Evolutionary conservation across 2,329 filamentous ascomycete species (phyloP), one percentile per base, ranked within the genome.

Genomic region (Bipolaris cookei): DNA sequence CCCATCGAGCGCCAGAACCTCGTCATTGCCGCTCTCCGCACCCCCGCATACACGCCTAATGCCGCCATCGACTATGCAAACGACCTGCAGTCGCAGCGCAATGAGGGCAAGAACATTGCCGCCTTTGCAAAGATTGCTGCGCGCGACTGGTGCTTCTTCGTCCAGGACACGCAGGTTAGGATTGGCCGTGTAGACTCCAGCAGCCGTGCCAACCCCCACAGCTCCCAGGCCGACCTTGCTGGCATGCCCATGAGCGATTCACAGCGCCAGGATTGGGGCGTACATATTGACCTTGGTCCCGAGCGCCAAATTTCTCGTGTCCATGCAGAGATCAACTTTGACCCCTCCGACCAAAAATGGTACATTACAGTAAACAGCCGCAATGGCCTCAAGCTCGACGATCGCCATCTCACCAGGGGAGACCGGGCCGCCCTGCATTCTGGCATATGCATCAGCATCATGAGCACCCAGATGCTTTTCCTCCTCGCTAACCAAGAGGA

Each of bases 391-490:
- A 91, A 91, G 69, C 82, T 98, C 20, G 91, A 99, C 74, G 91
- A 91, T 59, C 79, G 80, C 48, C 81, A 85, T 18, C 79, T 96
- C 54, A 90, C 90, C 69, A 83, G 88, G 49, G 89, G 89, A 11
- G 80, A 84, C 37, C 83, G 86, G 34, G 84, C 86, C 32, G 80
- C 86, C 28, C 83, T 99, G 23, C 86, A 87, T 39, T 97, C 93
- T 68, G 95, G 95, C 56, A 89, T 94, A 73, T 91, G 98, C 41
- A 88, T 99, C 56, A 92, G 97, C 71, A 91, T 98, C 71, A 90
- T 90, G 67, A 91, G 91, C 51, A 90, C 95, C 1, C 94, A 99
- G 80, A 99, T 99, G 95, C 94, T 98, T 83, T 99, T 99, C 77
- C 91, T 97, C 45, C 86, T 96, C n/a, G 94, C 95, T 0, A 87